phyloP scores from a whole-genome alignment of 2,329 filamentous ascomycete species.

The Sclerotinia minor region DNA sequence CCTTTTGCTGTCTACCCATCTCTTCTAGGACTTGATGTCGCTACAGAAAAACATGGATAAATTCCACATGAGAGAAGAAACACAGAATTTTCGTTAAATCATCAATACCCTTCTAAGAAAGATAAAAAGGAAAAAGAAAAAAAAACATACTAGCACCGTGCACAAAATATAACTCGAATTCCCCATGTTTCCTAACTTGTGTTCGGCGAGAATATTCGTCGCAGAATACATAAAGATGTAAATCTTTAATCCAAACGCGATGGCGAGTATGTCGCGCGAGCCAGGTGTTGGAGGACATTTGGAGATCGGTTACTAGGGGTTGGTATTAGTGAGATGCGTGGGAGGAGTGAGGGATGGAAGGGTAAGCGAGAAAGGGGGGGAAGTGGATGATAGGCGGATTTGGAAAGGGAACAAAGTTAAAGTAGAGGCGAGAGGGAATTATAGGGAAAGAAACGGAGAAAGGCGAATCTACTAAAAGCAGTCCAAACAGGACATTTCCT shows the following conservation, averaged over 20 bases:
- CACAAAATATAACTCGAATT: slow-evolving; percentile 41
- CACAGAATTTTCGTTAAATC: not conserved
- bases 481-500: slow-evolving; percentile 62
- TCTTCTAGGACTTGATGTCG: accelerated
- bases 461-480: slow-evolving; percentile 53
- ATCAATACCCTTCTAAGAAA: not conserved
- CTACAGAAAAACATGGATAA: too few species aligned
- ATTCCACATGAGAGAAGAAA: not conserved
- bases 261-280: slow-evolving; percentile 50
- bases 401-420: too few species aligned
- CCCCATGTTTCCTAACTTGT: slow-evolving; percentile 47
- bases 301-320: slow-evolving; percentile 51
- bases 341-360: not conserved
- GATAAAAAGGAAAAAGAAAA: not conserved
- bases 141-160: slow-evolving; percentile 34
- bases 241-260: slow-evolving; percentile 53
- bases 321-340: not conserved
- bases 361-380: too few species aligned
- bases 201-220: slow-evolving; percentile 56
- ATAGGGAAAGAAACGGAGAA: not conserved
- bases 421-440: not conserved
- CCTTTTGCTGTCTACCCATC: not conserved
- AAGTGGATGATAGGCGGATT: accelerated
- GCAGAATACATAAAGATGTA: slow-evolving; percentile 61
- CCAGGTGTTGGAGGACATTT: slow-evolving; percentile 52